These are phyloP conservation scores for Hypoxylon fuscum DNA, from an alignment of 495 filamentous ascomycete genomes.

Conservation along the genomic window DNA sequence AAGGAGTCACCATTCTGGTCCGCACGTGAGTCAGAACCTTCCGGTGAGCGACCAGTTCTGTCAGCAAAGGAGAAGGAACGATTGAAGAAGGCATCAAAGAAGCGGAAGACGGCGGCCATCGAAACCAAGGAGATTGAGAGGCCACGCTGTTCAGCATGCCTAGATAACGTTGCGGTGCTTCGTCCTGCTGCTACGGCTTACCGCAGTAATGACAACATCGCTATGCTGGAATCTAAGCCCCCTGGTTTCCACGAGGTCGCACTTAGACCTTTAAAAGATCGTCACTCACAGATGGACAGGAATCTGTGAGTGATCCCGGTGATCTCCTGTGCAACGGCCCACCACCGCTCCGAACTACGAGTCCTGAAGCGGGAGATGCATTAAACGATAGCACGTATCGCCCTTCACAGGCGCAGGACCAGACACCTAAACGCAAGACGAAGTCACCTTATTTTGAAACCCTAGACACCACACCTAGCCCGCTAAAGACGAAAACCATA, in stretches of 20 bases:
- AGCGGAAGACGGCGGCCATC: not conserved
- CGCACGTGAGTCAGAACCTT: not conserved
- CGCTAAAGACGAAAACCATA: conserved; percentile 10
- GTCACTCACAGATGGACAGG: conserved; percentile 50
- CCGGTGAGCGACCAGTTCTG: not conserved
- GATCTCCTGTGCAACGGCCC: conserved; percentile 34
- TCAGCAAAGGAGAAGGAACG: not conserved
- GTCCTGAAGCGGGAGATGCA: conserved; percentile 8
- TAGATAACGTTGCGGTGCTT: not conserved
- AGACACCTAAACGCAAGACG: conserved; percentile 28
- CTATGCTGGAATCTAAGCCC: not conserved
- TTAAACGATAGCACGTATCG: not conserved
- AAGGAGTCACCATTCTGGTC: conserved; percentile 30
- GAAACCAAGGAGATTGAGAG: not conserved
- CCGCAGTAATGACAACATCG: not conserved
- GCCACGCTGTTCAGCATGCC: too few species aligned
- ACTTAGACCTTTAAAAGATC: conserved; percentile 33
- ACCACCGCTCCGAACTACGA: not conserved
- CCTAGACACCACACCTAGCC: not conserved
- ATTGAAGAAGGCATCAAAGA: not conserved
- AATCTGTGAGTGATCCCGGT: conserved; percentile 45
- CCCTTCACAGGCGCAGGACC: not conserved
- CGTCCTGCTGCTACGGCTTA: too few species aligned
- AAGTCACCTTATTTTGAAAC: conserved; percentile 60
- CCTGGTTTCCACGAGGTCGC: not conserved